Percentiles rank a stretch among this genome's conserved stretches.
Evolutionary conservation across 176 grass and related monocot species (phyloP).

Genomic region (Pharus latifolius): DNA sequence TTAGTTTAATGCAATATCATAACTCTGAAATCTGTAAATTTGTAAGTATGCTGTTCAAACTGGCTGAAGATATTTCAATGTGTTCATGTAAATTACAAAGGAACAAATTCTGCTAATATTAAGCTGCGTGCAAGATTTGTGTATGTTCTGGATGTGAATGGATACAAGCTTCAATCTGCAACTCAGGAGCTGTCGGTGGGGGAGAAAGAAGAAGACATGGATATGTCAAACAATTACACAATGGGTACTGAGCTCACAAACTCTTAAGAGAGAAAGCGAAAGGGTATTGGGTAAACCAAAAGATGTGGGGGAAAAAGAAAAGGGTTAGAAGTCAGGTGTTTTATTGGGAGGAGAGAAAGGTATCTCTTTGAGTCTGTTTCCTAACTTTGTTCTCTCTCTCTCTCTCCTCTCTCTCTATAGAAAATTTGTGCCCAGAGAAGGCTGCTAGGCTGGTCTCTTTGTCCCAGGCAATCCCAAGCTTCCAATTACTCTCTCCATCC

Average conservation of each 20-base stretch:
- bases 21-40: too few relatives aligned
- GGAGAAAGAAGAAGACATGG: constrained; percentile 17
- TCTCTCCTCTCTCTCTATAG: neutral
- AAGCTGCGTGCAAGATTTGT: neutral
- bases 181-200: constrained; percentile 26
- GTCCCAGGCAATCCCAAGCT: constrained; percentile 37
- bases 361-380: constrained; percentile 1
- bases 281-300: constrained; percentile 29
- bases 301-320: constrained; percentile 27
- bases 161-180: constrained; percentile 9
- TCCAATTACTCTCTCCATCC: neutral
- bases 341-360: constrained; percentile 80
- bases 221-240: constrained; percentile 17
- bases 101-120: neutral
- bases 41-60: neutral
- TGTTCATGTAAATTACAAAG: neutral
- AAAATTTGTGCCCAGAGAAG: constrained; percentile 30
- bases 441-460: constrained; percentile 46
- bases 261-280: constrained; percentile 6
- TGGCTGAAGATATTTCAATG: neutral
- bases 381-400: constrained; percentile 11
- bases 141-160: constrained; percentile 2
- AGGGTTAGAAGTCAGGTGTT: constrained; percentile 28
- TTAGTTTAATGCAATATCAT: too few relatives aligned
- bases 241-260: constrained; percentile 16